A percentile compares a stretch with the other conserved stretches of the same genome.
Evolutionary conservation across 73 alveolate species (phyloP).

Genomic region (Uronychia setigera): DNA sequence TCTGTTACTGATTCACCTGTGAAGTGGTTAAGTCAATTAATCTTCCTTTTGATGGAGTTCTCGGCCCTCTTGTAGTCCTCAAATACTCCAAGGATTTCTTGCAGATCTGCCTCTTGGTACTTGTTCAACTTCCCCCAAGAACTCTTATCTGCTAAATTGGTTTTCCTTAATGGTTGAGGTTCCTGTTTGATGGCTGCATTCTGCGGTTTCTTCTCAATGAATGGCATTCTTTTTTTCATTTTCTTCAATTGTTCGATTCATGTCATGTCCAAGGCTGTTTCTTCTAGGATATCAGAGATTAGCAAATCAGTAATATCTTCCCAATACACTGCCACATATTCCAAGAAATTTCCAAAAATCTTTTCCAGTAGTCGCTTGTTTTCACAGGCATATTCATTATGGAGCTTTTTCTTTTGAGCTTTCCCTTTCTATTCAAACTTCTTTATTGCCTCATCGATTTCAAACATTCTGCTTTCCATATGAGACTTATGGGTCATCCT

Average conservation of each 20-base stretch:
- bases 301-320: not conserved
- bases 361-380: not conserved
- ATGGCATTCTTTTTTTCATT: no score
- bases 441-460: not conserved
- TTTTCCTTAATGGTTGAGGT: not conserved
- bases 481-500: not conserved
- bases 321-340: not conserved
- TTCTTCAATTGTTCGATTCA: not conserved
- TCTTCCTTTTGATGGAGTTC: not conserved
- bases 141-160: not conserved
- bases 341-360: not conserved
- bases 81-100: not conserved
- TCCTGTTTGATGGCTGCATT: not conserved
- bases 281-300: not conserved
- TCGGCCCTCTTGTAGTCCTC: not conserved
- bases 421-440: not conserved
- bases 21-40: no score
- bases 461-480: not conserved
- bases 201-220: not conserved
- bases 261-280: not conserved
- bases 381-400: not conserved
- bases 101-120: not conserved
- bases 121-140: not conserved
- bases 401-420: not conserved
- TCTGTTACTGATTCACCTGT: no score